Conservation (phyloP, 208 protist genomes). For the Angomonas deanei region DNA sequence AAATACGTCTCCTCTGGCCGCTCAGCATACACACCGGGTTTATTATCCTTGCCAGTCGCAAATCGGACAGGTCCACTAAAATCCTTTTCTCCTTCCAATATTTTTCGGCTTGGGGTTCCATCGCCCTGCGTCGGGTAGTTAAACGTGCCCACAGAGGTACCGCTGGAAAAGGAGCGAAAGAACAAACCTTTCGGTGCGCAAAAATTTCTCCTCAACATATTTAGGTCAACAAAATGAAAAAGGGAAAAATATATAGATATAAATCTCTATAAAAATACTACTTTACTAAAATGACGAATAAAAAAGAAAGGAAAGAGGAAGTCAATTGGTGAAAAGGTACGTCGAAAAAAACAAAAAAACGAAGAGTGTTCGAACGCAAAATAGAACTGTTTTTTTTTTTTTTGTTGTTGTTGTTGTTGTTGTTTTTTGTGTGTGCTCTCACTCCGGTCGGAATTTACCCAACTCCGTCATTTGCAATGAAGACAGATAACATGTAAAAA, state of each 20-base stretch:
- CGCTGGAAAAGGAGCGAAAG: not conserved
- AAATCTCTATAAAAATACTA: not conserved
- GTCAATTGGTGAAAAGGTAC: not conserved
- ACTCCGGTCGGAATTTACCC: too few relatives aligned
- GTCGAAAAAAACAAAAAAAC: not conserved
- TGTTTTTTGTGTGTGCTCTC: too few relatives aligned
- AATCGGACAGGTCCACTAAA: constrained; percentile 22
- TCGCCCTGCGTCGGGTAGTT: not conserved
- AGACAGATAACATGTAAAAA: not conserved
- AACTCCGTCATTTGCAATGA: too few relatives aligned
- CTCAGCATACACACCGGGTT: constrained; percentile 41
- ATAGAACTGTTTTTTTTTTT: too few relatives aligned
- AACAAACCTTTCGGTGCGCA: not conserved
- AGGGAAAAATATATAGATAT: not conserved
- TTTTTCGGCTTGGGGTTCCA: not conserved
- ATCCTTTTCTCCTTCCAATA: constrained; percentile 7
- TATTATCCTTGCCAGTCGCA: constrained; percentile 56
- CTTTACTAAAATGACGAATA: not conserved
- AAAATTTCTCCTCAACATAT: constrained; percentile 1
- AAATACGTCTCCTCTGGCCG: constrained; percentile 50
- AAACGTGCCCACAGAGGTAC: not conserved
- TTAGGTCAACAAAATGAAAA: not conserved
- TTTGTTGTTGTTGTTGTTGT: too few relatives aligned
- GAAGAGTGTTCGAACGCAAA: not conserved
- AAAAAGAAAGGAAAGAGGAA: not conserved